Conservation (phyloP, 768 basidiomycete genomes). For the Lentinus tigrinus region DNA sequence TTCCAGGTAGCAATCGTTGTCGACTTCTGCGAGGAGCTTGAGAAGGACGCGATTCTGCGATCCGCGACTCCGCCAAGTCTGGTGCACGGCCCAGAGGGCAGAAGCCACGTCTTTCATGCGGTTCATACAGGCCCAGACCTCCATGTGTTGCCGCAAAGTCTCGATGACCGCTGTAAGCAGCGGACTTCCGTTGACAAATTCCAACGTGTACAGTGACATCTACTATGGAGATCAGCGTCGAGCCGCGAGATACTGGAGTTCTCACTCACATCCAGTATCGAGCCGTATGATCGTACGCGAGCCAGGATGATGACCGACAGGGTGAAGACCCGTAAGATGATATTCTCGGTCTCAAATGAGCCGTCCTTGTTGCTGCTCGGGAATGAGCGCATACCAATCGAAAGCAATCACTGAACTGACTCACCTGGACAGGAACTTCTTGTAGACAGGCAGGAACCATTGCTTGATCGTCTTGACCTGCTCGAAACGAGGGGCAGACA, state of each 20-base stretch:
- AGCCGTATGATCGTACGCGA: slow-evolving; percentile 60
- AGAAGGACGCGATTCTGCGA: slow-evolving; percentile 64
- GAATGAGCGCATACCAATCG: neutral
- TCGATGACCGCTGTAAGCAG: slow-evolving; percentile 64
- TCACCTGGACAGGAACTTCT: slow-evolving; percentile 47
- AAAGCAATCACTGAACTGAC: slow-evolving; percentile 29
- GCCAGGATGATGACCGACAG: slow-evolving; percentile 60
- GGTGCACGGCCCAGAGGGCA: slow-evolving; percentile 61
- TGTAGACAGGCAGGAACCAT: slow-evolving; percentile 74
- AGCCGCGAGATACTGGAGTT: neutral
- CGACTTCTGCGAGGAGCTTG: slow-evolving; percentile 63
- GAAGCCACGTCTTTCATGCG: slow-evolving; percentile 51
- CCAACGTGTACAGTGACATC: slow-evolving; percentile 44
- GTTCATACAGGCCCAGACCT: slow-evolving; percentile 80
- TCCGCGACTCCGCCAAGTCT: slow-evolving; percentile 62
- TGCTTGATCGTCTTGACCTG: slow-evolving; percentile 68
- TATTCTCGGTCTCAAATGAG: slow-evolving; percentile 6
- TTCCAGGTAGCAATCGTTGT: slow-evolving; percentile 57
- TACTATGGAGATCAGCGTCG: slow-evolving; percentile 5
- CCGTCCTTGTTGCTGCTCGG: slow-evolving; percentile 1
- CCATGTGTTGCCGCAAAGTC: slow-evolving; percentile 66
- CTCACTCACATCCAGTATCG: slow-evolving; percentile 62
- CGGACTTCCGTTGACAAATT: slow-evolving; percentile 49
- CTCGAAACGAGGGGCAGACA: slow-evolving; percentile 66
- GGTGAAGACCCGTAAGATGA: slow-evolving; percentile 54